phyloP scores from a whole-genome alignment of 1,139 yeast species.

The Hansenula sp. region DNA sequence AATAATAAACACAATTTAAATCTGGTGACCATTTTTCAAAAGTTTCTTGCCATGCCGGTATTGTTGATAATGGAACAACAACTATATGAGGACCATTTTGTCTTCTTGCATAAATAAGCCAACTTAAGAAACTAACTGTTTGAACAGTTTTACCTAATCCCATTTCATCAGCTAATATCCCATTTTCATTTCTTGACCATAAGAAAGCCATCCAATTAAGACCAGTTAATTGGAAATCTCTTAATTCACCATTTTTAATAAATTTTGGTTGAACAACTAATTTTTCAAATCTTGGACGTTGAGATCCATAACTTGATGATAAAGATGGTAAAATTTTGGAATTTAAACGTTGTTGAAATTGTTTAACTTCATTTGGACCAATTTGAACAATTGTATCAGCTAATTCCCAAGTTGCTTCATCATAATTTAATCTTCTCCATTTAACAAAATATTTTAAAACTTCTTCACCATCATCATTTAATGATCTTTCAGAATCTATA shows the following conservation, averaged over 20 bases:
- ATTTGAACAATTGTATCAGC: conserved; percentile 81
- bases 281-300: conserved; percentile 88
- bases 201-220: conserved; percentile 99
- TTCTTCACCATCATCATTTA: conserved; percentile 55
- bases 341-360: conserved; percentile 74
- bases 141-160: conserved; percentile 98
- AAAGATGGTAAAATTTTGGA: conserved; percentile 82
- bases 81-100: conserved; percentile 96
- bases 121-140: conserved; percentile 88
- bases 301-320: conserved; percentile 71
- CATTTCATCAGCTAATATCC: conserved; percentile 98
- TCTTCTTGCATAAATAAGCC: conserved; percentile 91
- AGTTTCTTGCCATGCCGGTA: conserved; percentile 99
- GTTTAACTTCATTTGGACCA: conserved; percentile 81
- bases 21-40: conserved; percentile 98
- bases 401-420: conserved; percentile 96
- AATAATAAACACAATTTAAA: conserved; percentile 82
- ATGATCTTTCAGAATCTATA: conserved; percentile 77
- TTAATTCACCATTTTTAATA: conserved; percentile 84
- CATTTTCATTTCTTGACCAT: conserved; percentile 97
- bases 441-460: conserved; percentile 81
- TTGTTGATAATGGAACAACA: conserved; percentile 93
- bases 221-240: conserved; percentile 98
- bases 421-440: conserved; percentile 92
- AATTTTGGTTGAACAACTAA: conserved; percentile 82